Evolutionary conservation across 192 early-diverging fungal genomes (phyloP), one percentile per base, ranked within the genome.

Genomic region (Backusella sp.): DNA sequence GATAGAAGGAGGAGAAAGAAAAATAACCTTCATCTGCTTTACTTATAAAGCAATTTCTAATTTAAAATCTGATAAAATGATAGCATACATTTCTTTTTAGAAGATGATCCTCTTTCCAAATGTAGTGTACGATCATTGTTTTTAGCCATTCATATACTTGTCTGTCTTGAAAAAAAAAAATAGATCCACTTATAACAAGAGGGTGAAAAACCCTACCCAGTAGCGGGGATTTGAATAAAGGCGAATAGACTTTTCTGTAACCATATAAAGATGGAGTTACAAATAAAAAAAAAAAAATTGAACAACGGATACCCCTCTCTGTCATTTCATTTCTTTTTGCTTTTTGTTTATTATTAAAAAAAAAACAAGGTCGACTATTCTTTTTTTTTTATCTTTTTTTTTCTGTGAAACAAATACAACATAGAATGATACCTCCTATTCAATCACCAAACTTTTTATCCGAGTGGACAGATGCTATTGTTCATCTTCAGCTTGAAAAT

Each of bases 1-100:
- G 5, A 26, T 26, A 26, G 2, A 12, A 28, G 23, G 2, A 6
- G 46, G 3, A 62, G 5, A 12, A 28, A 53, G 21, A 8, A 14
- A 62, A 62, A 62, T 26, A 62, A 11, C 9, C 56, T 28, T 62
- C 56, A 62, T 14, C 8, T 26, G 9, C 14, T 62, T 4, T 49
- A 62, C 56, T 62, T 62, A 4, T 62, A 62, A 62, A 62, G 56
- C 2, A 62, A 62, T 62, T 62, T 62, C 56, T 28, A 62, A 62
- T 62, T 62, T 62, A 28, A 62, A 26, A 62, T 28, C 15, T 12
- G 26, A 4, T 28, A 28, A 28, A 26, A 23, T 59, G 56, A 28
- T 14, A 59, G 6, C 6, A 28, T 59, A 26, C 26, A 62, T 62
- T 49, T 62, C 56, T 62, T 11, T 28, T 62, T 62, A 62, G 21